These are phyloP conservation scores for Lactarius hengduanensis DNA, from an alignment of 768 basidiomycete genomes.

Conservation along the genomic window DNA sequence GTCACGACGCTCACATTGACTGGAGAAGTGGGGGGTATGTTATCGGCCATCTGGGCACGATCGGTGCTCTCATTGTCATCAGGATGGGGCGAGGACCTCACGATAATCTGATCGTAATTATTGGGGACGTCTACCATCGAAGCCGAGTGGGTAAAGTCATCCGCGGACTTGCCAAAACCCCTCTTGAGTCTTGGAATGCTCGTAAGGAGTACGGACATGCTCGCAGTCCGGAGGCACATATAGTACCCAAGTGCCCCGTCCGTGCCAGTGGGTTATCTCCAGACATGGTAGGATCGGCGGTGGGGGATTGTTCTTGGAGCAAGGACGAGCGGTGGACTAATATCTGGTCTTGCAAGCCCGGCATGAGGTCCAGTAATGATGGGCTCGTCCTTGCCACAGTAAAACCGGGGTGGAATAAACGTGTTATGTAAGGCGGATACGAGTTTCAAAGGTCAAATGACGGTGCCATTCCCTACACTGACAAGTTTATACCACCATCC, in stretches of 20 bases:
- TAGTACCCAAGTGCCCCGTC: slow-evolving; percentile 32
- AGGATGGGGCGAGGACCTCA: slow-evolving; percentile 43
- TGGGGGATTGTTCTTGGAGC: slow-evolving; percentile 31
- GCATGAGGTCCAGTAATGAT: slow-evolving; percentile 43
- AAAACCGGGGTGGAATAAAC: slow-evolving; percentile 54
- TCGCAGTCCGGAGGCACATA: slow-evolving; percentile 59
- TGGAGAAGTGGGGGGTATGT: slow-evolving; percentile 75
- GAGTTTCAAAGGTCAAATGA: slow-evolving; percentile 8
- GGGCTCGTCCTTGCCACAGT: slow-evolving; percentile 46
- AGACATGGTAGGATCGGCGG: slow-evolving; percentile 38
- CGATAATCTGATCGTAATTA: slow-evolving; percentile 40
- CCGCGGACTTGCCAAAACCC: neutral
- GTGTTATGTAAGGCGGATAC: neutral
- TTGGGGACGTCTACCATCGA: slow-evolving; percentile 49
- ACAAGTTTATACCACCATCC: slow-evolving; percentile 92
- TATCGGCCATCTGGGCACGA: slow-evolving; percentile 45
- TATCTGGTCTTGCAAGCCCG: slow-evolving; percentile 41
- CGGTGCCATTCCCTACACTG: slow-evolving; percentile 54
- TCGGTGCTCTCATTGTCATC: slow-evolving; percentile 46
- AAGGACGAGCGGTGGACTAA: slow-evolving; percentile 33
- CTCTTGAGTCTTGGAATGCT: slow-evolving; percentile 32
- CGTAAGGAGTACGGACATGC: slow-evolving; percentile 42
- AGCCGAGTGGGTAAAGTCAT: too few relatives aligned
- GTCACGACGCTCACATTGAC: slow-evolving; percentile 71
- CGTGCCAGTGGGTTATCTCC: slow-evolving; percentile 31